Evolutionary conservation across 2,329 filamentous ascomycete species (phyloP).

Genomic region (Apiospora aurea): DNA sequence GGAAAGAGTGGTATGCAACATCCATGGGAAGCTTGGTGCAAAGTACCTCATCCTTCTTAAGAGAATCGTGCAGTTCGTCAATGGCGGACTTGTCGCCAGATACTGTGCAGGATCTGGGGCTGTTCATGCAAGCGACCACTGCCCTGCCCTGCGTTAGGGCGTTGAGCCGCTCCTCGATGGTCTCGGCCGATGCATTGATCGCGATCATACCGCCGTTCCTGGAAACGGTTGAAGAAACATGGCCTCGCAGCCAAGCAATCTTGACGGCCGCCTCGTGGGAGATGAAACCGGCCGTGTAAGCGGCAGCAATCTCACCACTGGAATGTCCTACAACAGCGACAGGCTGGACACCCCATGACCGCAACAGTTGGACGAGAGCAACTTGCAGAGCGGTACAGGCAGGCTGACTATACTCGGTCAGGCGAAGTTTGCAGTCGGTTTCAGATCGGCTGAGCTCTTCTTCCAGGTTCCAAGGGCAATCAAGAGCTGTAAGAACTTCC

Average conservation of each 20-base stretch:
- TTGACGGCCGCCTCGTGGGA: slow-evolving; percentile 48
- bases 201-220: slow-evolving; percentile 52
- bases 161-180: slow-evolving; percentile 40
- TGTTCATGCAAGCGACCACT: slow-evolving; percentile 54
- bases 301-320: slow-evolving; percentile 55
- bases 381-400: slow-evolving; percentile 52
- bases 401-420: slow-evolving; percentile 49
- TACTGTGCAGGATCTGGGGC: slow-evolving; percentile 51
- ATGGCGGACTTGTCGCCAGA: slow-evolving; percentile 45
- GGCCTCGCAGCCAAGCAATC: slow-evolving; percentile 51
- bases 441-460: slow-evolving; percentile 44
- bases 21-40: slow-evolving; percentile 46
- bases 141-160: slow-evolving; percentile 32
- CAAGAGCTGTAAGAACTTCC: slow-evolving; percentile 41
- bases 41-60: slow-evolving; percentile 43
- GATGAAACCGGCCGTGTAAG: slow-evolving; percentile 48
- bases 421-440: slow-evolving; percentile 37
- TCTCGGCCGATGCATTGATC: slow-evolving; percentile 43
- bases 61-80: slow-evolving; percentile 41
- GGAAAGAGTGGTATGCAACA: slow-evolving; percentile 53
- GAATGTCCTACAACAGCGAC: slow-evolving; percentile 52
- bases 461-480: slow-evolving; percentile 44
- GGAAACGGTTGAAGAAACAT: slow-evolving; percentile 39
- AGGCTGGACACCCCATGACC: slow-evolving; percentile 43
- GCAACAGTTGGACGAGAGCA: slow-evolving; percentile 50